These are phyloP conservation scores for Gliomastix tumulicola DNA, from an alignment of 2,329 filamentous ascomycete genomes.

Conservation along the genomic window DNA sequence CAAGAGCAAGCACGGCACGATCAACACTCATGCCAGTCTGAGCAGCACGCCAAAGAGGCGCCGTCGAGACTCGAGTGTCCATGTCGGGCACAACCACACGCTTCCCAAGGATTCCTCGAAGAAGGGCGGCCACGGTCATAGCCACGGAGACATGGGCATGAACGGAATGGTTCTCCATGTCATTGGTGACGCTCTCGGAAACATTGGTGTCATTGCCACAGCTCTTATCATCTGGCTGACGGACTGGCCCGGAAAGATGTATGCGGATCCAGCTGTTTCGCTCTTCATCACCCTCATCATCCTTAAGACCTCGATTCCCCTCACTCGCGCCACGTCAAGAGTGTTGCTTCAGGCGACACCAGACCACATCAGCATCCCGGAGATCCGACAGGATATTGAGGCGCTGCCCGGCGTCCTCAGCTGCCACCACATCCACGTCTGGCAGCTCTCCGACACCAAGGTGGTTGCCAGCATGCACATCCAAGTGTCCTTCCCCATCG, in stretches of 20 bases:
- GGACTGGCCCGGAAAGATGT: conserved; percentile 71
- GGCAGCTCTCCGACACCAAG: conserved; percentile 95
- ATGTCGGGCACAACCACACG: conserved; percentile 73
- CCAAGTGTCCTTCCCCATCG: conserved; percentile 84
- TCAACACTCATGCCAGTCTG: too few species aligned
- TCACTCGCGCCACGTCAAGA: conserved; percentile 73
- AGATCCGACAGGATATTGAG: conserved; percentile 89
- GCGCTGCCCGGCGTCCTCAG: conserved; percentile 76
- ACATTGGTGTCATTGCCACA: conserved; percentile 77
- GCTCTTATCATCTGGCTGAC: conserved; percentile 90
- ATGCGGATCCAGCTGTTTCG: conserved; percentile 87
- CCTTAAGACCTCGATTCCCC: conserved; percentile 66
- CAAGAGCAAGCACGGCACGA: conserved; percentile 20
- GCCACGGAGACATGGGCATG: conserved; percentile 91
- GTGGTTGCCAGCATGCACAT: conserved; percentile 90
- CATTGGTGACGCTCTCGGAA: conserved; percentile 78
- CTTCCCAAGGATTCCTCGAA: conserved; percentile 57
- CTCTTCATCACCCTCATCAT: conserved; percentile 85
- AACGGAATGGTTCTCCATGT: conserved; percentile 72
- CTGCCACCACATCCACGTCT: conserved; percentile 95
- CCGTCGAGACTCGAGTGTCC: conserved; percentile 45
- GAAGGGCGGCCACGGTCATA: conserved; percentile 65
- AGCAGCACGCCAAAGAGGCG: conserved; percentile 9
- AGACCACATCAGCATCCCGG: conserved; percentile 76
- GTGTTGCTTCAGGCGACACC: conserved; percentile 94